A percentile compares a stretch with the other conserved stretches of the same genome.
Conservation (phyloP, 1,284 basidiomycete genomes). For the Filobasidium uniguttulatum region DNA sequence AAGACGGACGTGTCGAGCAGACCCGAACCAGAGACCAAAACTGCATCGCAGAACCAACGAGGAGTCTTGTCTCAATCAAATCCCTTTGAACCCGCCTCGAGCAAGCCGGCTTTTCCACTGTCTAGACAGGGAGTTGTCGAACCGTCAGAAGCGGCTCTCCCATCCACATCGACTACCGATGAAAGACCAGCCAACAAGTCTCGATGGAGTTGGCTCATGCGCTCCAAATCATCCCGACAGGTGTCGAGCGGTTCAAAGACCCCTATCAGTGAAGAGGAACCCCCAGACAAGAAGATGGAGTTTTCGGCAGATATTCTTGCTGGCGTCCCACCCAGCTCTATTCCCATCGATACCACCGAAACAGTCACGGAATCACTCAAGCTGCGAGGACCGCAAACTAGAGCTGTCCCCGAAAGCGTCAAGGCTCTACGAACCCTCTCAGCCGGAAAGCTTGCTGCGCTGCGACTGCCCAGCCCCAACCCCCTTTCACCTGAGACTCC, state of each 20-base stretch:
- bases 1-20: neutral
- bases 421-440: neutral
- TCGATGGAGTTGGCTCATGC: neutral
- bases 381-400: neutral
- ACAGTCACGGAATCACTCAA: neutral
- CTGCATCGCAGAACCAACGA: too few species aligned
- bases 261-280: neutral
- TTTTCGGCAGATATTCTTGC: slow-evolving; percentile 6
- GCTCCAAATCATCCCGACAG: neutral
- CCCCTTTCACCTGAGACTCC: neutral
- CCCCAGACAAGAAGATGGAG: neutral
- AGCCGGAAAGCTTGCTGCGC: neutral
- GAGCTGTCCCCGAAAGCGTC: neutral
- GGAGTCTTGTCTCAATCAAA: too few species aligned
- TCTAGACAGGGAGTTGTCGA: too few species aligned
- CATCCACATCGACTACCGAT: too few species aligned
- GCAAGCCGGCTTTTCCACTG: too few species aligned
- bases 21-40: too few species aligned
- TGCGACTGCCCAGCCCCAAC: slow-evolving; percentile 2
- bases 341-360: neutral
- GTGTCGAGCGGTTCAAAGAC: neutral
- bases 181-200: neutral
- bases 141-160: too few species aligned
- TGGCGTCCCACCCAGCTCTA: slow-evolving; percentile 4
- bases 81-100: too few species aligned